Evolutionary conservation across 148 eudicot species (phyloP).

Genomic region (Vaccinium myrtillus): DNA sequence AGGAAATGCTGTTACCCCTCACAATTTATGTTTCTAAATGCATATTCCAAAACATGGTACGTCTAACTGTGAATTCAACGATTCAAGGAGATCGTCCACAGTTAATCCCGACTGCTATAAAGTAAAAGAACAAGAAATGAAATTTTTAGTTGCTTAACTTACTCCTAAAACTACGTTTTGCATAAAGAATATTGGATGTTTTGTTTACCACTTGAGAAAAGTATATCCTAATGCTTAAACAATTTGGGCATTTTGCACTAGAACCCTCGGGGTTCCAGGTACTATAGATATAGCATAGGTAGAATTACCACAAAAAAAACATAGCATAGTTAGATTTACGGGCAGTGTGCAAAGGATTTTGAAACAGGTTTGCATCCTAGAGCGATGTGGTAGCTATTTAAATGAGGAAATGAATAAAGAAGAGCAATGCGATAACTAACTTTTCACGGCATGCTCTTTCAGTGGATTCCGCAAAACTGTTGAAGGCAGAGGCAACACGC

Average conservation of each 20-base stretch:
- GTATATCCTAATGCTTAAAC: background rate
- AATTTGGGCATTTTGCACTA: background rate
- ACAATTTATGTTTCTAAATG: background rate
- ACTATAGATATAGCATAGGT: background rate
- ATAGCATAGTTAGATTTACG: constrained; percentile 11
- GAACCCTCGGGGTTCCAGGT: background rate
- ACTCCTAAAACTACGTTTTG: background rate
- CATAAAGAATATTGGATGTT: background rate
- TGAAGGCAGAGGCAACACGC: constrained; percentile 82
- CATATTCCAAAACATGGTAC: background rate
- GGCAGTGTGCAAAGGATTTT: constrained; percentile 3
- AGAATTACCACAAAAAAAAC: too few relatives aligned
- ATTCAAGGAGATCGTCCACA: background rate
- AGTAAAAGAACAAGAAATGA: too few relatives aligned
- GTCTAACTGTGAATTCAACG: background rate
- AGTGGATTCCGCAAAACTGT: constrained; percentile 88
- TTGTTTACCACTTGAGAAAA: background rate
- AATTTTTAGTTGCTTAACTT: too few relatives aligned
- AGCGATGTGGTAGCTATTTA: background rate
- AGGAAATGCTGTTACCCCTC: background rate
- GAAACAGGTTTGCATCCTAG: background rate
- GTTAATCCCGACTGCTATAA: background rate
- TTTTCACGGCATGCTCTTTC: constrained; percentile 84
- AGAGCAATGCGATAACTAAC: constrained; percentile 31
- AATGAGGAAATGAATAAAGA: background rate